phyloP scores from a whole-genome alignment of 1,284 basidiomycete genomes.

The Ceratorhiza oryzae-sativae region DNA sequence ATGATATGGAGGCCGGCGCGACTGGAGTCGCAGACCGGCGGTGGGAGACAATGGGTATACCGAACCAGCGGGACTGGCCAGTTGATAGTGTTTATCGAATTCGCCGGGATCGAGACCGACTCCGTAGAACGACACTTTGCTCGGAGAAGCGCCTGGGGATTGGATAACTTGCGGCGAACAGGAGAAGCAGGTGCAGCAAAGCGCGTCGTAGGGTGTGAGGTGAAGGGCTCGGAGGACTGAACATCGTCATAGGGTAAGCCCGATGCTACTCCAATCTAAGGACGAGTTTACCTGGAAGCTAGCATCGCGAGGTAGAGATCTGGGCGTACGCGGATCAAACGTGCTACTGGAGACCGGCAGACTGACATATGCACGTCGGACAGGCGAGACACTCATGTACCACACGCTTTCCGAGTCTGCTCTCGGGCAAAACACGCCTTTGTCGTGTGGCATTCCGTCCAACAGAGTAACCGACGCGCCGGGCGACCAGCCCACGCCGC shows the following conservation, averaged over 20 bases:
- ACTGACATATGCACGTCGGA: background rate
- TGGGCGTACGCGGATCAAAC: background rate
- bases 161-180: background rate
- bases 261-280: background rate
- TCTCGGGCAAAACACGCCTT: background rate
- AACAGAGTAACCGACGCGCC: background rate
- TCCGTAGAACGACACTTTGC: background rate
- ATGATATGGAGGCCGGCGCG: background rate
- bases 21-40: background rate
- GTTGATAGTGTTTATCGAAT: background rate
- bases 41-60: background rate
- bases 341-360: background rate
- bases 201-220: background rate
- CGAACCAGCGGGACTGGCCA: constrained; percentile 2
- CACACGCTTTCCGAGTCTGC: background rate
- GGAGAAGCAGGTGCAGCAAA: background rate
- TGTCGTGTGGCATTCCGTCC: background rate
- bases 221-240: background rate
- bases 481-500: constrained; percentile 22
- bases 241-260: background rate
- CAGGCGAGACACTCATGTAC: background rate
- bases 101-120: background rate
- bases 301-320: background rate
- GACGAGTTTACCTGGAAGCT: background rate
- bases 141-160: background rate